Base-by-base conservation (phyloP, 2,329 filamentous ascomycete species). In the Neofusicoccum laricinum region DNA sequence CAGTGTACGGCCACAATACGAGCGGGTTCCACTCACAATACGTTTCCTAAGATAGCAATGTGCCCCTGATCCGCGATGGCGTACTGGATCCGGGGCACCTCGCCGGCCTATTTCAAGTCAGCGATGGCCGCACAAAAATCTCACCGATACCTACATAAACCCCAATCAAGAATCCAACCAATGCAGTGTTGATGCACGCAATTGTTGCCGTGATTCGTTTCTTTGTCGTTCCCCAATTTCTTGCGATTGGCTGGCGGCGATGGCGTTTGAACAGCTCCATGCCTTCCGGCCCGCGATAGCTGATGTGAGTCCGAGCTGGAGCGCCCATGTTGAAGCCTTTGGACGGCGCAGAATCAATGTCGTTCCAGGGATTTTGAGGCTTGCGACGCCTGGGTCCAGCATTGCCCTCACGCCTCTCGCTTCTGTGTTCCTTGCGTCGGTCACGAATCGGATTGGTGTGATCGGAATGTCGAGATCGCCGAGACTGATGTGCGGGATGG, bases 81-180 rank as follows among this genome's bases (percentile, higher is more conserved):
- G 73, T 92, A 92, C 72, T 93, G 90, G 30, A 93, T 91, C 3
- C 87, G 86, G n/a, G 90, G 90, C 0, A 92, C 90, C 68, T 92
- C 84, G 2, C 90, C 91, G 63, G 89, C 88, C 79, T 80, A 69
- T 30, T 2, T 41, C 71, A 36, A 69, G 63, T 67, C 8, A 65
- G 38, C 25, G 12, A 36, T 55, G 10, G 15, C 25, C 2, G 12
- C 4, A 30, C 40, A 4, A 59, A 15, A 8, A 41, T 5, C 8
- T 10, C 25, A 38, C 51, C 14, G 10, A 21, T 19, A 65, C 78
- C 71, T 66, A 78, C 80, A 72, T 93, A 94, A 21, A 93, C 89
- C 0, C 91, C 90, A 64, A 91, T 79, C 21, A 92, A 80, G 30
- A 90, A 78, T 0, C 90, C 90, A 50, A 93, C 81, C 62, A 92